phyloP scores from a whole-genome alignment of 371 early-diverging fungal genomes.

The Dinochytrium kinnereticum region DNA sequence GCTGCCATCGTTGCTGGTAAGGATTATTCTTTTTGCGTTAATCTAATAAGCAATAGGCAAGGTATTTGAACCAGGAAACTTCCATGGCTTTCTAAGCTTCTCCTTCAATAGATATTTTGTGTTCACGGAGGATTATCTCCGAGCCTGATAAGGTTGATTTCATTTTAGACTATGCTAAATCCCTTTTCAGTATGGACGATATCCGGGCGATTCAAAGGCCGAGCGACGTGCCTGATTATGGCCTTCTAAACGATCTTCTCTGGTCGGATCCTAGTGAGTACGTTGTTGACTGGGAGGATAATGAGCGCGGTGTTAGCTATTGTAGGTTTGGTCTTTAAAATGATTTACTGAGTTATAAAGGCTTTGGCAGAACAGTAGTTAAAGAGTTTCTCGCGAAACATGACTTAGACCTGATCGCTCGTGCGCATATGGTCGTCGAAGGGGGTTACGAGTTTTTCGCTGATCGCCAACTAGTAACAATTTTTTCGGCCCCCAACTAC shows the following conservation, averaged over 20 bases:
- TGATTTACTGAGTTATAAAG: slow-evolving; percentile 31
- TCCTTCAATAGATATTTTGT: slow-evolving; percentile 78
- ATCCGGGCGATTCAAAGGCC: slow-evolving; percentile 91
- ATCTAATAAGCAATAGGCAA: slow-evolving; percentile 13
- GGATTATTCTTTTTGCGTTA: slow-evolving; percentile 22
- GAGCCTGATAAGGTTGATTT: slow-evolving; percentile 52
- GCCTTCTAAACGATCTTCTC: slow-evolving; percentile 77
- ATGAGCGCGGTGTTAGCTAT: slow-evolving; percentile 97
- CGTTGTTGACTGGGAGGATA: slow-evolving; percentile 86
- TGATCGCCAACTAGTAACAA: slow-evolving; percentile 90
- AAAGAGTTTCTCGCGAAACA: slow-evolving; percentile 87
- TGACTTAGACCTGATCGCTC: slow-evolving; percentile 61
- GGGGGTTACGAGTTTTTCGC: slow-evolving; percentile 97
- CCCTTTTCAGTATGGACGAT: slow-evolving; percentile 83
- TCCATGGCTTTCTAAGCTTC: neutral
- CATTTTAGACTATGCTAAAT: neutral
- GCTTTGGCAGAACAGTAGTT: slow-evolving; percentile 92
- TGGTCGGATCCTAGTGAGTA: slow-evolving; percentile 75
- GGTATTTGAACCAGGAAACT: neutral
- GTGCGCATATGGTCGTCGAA: slow-evolving; percentile 99
- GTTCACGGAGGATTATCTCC: slow-evolving; percentile 99
- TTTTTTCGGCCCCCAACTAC: slow-evolving; percentile 98
- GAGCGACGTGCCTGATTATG: slow-evolving; percentile 96
- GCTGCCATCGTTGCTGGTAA: slow-evolving; percentile 96
- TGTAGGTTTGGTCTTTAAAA: slow-evolving; percentile 38